Percentiles rank a stretch among this genome's conserved stretches.
phyloP scores from a whole-genome alignment of 192 early-diverging fungal species.

The Podila epigama region DNA sequence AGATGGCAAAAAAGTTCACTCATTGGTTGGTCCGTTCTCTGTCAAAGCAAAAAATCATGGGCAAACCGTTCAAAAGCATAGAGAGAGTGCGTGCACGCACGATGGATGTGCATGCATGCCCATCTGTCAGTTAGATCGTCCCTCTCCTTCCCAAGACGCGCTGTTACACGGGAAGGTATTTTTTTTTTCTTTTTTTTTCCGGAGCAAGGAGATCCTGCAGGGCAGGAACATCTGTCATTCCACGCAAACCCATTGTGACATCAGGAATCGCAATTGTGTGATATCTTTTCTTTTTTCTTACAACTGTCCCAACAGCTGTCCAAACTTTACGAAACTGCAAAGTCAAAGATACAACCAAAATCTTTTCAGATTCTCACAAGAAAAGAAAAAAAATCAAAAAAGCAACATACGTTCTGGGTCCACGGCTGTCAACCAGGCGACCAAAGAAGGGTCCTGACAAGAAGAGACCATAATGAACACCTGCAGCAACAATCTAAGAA shows the following conservation, averaged over 20 bases:
- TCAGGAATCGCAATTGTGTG: neutral
- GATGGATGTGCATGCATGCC: too few species aligned
- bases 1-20: too few species aligned
- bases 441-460: slow-evolving; percentile 46
- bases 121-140: too few species aligned
- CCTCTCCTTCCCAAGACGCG: too few species aligned
- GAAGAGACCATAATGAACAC: slow-evolving; percentile 45
- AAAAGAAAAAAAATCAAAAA: neutral
- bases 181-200: too few species aligned
- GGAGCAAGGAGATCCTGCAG: slow-evolving; percentile 1
- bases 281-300: neutral
- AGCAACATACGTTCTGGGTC: slow-evolving; percentile 27
- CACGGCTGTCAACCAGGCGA: slow-evolving; percentile 25
- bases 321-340: too few species aligned
- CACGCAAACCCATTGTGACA: neutral
- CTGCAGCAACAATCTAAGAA: slow-evolving; percentile 28
- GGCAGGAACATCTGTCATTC: neutral
- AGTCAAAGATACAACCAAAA: neutral
- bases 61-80: too few species aligned
- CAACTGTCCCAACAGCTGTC: neutral
- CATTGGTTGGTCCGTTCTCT: too few species aligned
- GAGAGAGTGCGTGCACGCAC: too few species aligned
- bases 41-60: too few species aligned
- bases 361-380: neutral
- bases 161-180: too few species aligned